Evolutionary conservation across 1,139 yeast genomes (phyloP).

Genomic region (Sugiyamaella neomexicana): DNA sequence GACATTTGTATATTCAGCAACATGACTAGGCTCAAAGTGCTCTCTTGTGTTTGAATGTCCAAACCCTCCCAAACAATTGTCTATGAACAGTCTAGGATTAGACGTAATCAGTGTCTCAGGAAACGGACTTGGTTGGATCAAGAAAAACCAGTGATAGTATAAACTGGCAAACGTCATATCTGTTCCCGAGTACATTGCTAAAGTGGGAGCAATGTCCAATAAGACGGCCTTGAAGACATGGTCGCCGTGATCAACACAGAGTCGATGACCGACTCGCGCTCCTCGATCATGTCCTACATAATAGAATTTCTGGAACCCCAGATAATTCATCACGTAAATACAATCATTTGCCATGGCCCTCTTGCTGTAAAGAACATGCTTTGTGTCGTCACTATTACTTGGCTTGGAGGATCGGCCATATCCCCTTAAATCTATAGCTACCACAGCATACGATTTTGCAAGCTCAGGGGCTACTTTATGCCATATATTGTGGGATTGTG

Average conservation of each 20-base stretch:
- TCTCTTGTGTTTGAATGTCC: neutral
- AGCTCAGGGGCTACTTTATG: slow-evolving; percentile 18
- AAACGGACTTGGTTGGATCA: slow-evolving; percentile 24
- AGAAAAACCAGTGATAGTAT: slow-evolving; percentile 28
- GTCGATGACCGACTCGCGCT: slow-evolving; percentile 26
- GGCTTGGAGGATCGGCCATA: slow-evolving; percentile 27
- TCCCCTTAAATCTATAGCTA: slow-evolving; percentile 26
- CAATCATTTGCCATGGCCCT: slow-evolving; percentile 26
- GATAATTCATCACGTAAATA: slow-evolving; percentile 22
- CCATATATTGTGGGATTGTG: slow-evolving; percentile 25
- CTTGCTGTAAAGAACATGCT: slow-evolving; percentile 21
- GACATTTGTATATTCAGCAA: slow-evolving; percentile 4
- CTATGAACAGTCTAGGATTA: slow-evolving; percentile 17
- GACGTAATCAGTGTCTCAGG: slow-evolving; percentile 23
- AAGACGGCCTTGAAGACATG: slow-evolving; percentile 22
- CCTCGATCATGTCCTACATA: slow-evolving; percentile 27
- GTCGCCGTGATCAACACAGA: slow-evolving; percentile 22
- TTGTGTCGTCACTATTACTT: slow-evolving; percentile 2
- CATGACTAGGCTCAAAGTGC: slow-evolving; percentile 9
- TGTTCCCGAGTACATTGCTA: slow-evolving; percentile 24
- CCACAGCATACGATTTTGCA: slow-evolving; percentile 19
- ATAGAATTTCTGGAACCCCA: slow-evolving; percentile 20
- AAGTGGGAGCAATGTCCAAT: slow-evolving; percentile 26
- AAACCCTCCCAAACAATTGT: slow-evolving; percentile 8
- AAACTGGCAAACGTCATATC: slow-evolving; percentile 19